Evolutionary conservation across 2,329 filamentous ascomycete genomes (phyloP).

Genomic region (Leptodontidium sp.): DNA sequence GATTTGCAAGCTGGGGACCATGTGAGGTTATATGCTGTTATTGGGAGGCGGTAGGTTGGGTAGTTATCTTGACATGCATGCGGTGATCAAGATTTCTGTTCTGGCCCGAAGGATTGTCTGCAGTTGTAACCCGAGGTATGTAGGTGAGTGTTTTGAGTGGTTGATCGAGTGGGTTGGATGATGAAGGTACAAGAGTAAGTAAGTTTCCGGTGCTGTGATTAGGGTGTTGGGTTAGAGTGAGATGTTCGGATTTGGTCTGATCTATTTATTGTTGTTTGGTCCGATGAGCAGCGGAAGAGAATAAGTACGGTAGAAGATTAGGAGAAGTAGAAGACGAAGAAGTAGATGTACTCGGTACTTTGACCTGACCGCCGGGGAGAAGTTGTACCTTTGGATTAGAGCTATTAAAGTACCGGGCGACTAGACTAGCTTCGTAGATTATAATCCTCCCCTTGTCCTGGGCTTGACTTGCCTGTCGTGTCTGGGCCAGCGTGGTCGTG

Average conservation of each 20-base stretch:
- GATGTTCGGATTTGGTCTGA: not conserved
- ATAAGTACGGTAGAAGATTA: slow-evolving; percentile 19
- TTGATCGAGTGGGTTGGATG: not conserved
- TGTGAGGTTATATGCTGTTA: slow-evolving; percentile 32
- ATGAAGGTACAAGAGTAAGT: slow-evolving; percentile 4
- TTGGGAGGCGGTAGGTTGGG: not conserved
- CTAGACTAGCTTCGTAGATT: slow-evolving; percentile 33
- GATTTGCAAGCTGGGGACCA: slow-evolving; percentile 33
- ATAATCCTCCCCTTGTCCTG: slow-evolving; percentile 11
- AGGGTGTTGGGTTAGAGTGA: not conserved
- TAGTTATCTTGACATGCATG: slow-evolving; percentile 4
- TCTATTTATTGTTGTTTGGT: not conserved
- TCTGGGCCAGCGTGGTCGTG: not conserved
- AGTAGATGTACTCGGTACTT: slow-evolving; percentile 20
- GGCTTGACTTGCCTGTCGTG: slow-evolving; percentile 23
- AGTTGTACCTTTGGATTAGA: slow-evolving; percentile 4
- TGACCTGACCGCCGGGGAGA: slow-evolving; percentile 34
- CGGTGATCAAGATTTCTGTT: slow-evolving; percentile 17
- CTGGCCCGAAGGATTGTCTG: slow-evolving; percentile 17
- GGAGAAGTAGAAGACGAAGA: slow-evolving; percentile 18
- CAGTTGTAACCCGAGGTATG: slow-evolving; percentile 12
- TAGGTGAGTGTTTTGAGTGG: slow-evolving; percentile 8
- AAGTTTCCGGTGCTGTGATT: not conserved
- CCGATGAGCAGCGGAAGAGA: slow-evolving; percentile 28
- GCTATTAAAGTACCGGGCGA: slow-evolving; percentile 32